Conservation (phyloP, 768 basidiomycete genomes). For the Lactifluus rugatus region DNA sequence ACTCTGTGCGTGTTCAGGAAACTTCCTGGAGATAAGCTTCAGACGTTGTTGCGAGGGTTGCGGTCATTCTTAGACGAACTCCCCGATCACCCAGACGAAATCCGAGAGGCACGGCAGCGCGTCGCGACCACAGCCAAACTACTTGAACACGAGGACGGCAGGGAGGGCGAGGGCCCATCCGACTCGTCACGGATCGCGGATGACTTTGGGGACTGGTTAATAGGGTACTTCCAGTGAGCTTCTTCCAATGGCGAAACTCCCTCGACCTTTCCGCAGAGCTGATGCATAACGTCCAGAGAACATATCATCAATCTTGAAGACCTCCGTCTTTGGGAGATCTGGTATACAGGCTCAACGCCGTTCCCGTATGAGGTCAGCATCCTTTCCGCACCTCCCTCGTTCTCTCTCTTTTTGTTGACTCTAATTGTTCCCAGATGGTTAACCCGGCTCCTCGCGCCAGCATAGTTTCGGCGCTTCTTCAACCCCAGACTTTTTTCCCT, state of each 20-base stretch:
- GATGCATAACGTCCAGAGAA: slow-evolving; percentile 26
- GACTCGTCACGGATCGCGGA: slow-evolving; percentile 14
- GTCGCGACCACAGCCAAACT: neutral
- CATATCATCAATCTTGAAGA: slow-evolving; percentile 41
- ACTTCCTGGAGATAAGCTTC: slow-evolving; percentile 28
- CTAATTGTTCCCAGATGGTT: slow-evolving; percentile 36
- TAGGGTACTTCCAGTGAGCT: slow-evolving; percentile 19
- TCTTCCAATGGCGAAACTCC: neutral
- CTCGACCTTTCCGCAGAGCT: neutral
- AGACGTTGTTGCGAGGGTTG: slow-evolving; percentile 33
- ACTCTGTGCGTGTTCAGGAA: slow-evolving; percentile 29
- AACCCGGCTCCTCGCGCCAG: slow-evolving; percentile 62
- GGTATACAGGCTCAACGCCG: slow-evolving; percentile 57
- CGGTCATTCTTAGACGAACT: slow-evolving; percentile 31
- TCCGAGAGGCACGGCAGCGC: neutral
- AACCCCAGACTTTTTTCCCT: slow-evolving; percentile 42
- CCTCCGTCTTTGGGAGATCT: slow-evolving; percentile 52
- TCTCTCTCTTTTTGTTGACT: neutral
- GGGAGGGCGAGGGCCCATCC: neutral
- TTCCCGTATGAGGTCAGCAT: slow-evolving; percentile 56
- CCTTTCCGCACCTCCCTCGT: neutral
- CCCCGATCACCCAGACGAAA: slow-evolving; percentile 1
- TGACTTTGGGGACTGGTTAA: slow-evolving; percentile 42
- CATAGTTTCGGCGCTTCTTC: slow-evolving; percentile 48
- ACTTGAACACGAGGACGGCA: neutral